A percentile compares a stretch with the other conserved stretches of the same genome.
phyloP scores from a whole-genome alignment of 805 yeast species.

The Starmerella kuoi region DNA sequence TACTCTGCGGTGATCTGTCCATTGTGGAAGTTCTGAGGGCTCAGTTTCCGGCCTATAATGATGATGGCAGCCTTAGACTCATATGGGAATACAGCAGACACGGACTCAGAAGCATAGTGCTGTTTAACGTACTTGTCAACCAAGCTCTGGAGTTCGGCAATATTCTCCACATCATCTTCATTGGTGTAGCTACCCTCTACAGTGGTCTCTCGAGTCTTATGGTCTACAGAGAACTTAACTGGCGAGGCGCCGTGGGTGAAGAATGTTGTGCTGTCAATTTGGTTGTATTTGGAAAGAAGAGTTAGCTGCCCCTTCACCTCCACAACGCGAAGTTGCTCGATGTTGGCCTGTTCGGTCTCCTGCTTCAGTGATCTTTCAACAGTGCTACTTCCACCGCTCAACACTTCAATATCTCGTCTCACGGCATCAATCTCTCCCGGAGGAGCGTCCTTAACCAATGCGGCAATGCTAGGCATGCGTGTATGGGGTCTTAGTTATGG shows the following conservation, averaged over 20 bases:
- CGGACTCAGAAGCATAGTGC: constrained; percentile 40
- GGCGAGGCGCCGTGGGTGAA: constrained; percentile 23
- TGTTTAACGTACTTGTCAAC: constrained; percentile 44
- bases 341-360: constrained; percentile 34
- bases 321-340: constrained; percentile 24
- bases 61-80: constrained; percentile 34
- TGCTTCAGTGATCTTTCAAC: constrained; percentile 12
- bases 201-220: constrained; percentile 18
- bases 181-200: constrained; percentile 13
- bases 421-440: constrained; percentile 41
- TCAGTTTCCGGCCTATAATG: constrained; percentile 59
- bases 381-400: constrained; percentile 14
- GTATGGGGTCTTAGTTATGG: background rate
- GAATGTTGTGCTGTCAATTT: constrained; percentile 19
- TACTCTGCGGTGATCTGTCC: constrained; percentile 79
- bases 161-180: constrained; percentile 4
- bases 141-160: constrained; percentile 17
- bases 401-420: constrained; percentile 33
- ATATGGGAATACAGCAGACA: constrained; percentile 34
- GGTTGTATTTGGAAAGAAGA: constrained; percentile 20
- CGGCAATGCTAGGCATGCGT: constrained; percentile 22
- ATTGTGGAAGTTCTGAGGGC: constrained; percentile 70
- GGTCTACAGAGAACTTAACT: constrained; percentile 25
- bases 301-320: constrained; percentile 16
- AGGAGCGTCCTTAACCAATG: constrained; percentile 40